Percentiles rank a stretch among this genome's conserved stretches.
phyloP scores from a whole-genome alignment of 2,329 filamentous ascomycete genomes.

The Paraphoma chrysanthemicola region DNA sequence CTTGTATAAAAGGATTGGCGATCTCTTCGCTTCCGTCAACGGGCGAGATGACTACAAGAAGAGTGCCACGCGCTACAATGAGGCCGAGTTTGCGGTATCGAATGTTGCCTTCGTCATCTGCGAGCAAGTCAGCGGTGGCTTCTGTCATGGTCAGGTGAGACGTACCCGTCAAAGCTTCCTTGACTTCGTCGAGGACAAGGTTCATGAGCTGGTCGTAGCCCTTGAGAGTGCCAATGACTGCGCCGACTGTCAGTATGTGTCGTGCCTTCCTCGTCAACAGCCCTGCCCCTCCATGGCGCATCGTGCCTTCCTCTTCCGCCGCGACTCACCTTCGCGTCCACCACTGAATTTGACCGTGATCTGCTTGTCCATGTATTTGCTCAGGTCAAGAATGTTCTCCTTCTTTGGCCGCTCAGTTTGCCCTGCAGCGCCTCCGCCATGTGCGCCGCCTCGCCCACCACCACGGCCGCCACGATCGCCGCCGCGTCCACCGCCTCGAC shows the following conservation, averaged over 20 bases:
- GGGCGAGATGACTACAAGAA: conserved; percentile 91
- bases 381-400: conserved; percentile 95
- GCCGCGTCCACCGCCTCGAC: conserved; percentile 35
- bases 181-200: conserved; percentile 90
- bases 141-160: background rate
- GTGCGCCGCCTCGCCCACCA: conserved; percentile 50
- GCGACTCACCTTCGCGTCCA: conserved; percentile 76
- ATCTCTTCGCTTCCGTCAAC: conserved; percentile 96
- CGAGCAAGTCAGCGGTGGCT: background rate
- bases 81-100: conserved; percentile 81
- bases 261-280: background rate
- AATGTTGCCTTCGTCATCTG: conserved; percentile 93
- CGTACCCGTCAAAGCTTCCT: conserved; percentile 86
- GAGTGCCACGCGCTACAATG: conserved; percentile 86
- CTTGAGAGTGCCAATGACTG: conserved; percentile 88
- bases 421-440: conserved; percentile 35
- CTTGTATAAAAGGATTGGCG: conserved; percentile 85
- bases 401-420: conserved; percentile 82
- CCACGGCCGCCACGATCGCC: conserved; percentile 51
- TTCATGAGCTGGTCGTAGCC: conserved; percentile 99
- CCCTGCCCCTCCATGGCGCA: too few relatives aligned
- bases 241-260: conserved; percentile 10
- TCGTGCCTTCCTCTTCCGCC: too few relatives aligned
- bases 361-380: conserved; percentile 96
- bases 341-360: conserved; percentile 97